Conservation (phyloP, 176 grass and related monocot genomes). For the Lolium rigidum region DNA sequence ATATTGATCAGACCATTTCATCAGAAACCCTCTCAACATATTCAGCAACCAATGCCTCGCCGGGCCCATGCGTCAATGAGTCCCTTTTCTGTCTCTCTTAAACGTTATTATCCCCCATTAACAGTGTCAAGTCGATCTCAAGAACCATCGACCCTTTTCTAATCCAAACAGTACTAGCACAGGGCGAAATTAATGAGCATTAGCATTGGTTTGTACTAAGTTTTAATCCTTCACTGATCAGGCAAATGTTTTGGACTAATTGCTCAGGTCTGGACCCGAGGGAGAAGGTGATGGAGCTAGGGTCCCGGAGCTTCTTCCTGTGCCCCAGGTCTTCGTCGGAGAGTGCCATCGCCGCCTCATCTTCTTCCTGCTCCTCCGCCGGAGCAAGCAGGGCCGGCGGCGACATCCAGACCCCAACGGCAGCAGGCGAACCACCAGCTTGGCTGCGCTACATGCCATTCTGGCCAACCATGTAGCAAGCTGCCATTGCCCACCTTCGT, state of each 20-base stretch:
- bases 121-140: background rate
- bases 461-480: constrained; percentile 51
- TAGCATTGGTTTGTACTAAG: background rate
- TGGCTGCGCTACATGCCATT: constrained; percentile 62
- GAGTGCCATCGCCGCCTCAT: background rate
- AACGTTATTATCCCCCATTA: background rate
- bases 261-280: constrained; percentile 63
- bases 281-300: constrained; percentile 75
- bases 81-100: background rate
- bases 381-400: constrained; percentile 30
- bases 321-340: constrained; percentile 56
- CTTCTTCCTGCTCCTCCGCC: constrained; percentile 47
- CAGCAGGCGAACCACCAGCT: constrained; percentile 23
- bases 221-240: background rate
- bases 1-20: background rate
- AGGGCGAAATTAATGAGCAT: background rate
- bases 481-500: background rate
- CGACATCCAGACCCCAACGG: background rate
- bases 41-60: background rate
- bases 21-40: background rate
- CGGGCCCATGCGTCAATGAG: background rate
- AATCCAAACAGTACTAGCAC: background rate
- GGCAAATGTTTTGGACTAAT: background rate
- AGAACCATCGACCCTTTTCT: background rate
- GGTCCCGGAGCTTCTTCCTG: constrained; percentile 96